Conservation (phyloP, 441 rosid genomes). For the Pelargonium fulgidum region DNA sequence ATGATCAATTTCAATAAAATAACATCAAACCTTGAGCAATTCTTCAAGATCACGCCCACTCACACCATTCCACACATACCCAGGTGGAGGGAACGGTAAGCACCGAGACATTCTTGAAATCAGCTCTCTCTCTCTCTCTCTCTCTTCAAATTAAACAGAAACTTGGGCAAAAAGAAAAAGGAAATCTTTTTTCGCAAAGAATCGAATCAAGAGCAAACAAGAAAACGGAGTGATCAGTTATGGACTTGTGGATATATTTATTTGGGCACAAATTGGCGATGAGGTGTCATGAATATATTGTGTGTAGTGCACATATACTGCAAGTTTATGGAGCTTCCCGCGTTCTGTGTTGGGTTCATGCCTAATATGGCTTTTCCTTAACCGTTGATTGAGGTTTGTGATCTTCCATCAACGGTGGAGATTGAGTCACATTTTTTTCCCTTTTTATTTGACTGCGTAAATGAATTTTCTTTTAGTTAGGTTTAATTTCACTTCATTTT, state of each 20-base stretch:
- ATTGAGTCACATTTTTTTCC: too few species aligned
- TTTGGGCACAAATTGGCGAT: neutral
- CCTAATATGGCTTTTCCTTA: too few species aligned
- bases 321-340: too few species aligned
- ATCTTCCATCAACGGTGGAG: too few species aligned
- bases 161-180: neutral
- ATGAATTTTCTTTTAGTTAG: too few species aligned
- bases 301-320: neutral
- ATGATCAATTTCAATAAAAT: neutral
- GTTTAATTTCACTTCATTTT: too few species aligned
- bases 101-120: conserved; percentile 24
- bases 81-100: conserved; percentile 22
- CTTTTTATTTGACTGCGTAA: too few species aligned
- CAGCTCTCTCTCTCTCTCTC: neutral
- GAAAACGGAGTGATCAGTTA: neutral
- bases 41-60: conserved; percentile 7
- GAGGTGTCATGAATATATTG: conserved; percentile 1
- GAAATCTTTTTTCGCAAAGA: neutral
- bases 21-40: conserved; percentile 4
- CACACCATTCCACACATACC: conserved; percentile 13
- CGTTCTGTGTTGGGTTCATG: too few species aligned
- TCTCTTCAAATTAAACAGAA: neutral
- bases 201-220: neutral
- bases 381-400: too few species aligned
- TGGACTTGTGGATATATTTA: neutral